Evolutionary conservation across 176 grass and related monocot genomes (phyloP).

Genomic region (Alopecurus myosuroides): DNA sequence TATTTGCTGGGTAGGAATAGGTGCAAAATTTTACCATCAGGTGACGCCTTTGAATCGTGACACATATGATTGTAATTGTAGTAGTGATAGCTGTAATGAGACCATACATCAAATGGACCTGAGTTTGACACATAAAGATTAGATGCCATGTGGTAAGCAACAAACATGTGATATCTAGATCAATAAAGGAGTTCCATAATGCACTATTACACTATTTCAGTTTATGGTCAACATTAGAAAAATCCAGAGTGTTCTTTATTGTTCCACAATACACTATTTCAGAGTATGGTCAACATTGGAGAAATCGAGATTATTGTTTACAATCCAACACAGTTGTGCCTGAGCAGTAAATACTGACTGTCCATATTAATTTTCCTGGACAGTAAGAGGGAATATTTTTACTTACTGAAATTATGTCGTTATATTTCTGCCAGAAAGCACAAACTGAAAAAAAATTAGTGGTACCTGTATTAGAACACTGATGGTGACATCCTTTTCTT

Average conservation of each 20-base stretch:
- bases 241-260: background rate
- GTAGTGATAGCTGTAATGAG: slow-evolving; percentile 74
- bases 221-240: background rate
- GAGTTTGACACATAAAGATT: slow-evolving; percentile 24
- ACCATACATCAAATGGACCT: slow-evolving; percentile 88
- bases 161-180: background rate
- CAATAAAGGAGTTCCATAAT: background rate
- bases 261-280: slow-evolving; percentile 1
- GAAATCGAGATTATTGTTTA: background rate
- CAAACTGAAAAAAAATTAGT: no score
- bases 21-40: slow-evolving; percentile 62
- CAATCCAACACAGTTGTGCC: slow-evolving; percentile 8
- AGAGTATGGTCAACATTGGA: background rate
- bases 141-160: slow-evolving; percentile 9
- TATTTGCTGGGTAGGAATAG: background rate
- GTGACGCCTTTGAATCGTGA: slow-evolving; percentile 91
- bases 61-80: slow-evolving; percentile 65
- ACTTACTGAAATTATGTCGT: background rate
- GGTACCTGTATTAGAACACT: slow-evolving; percentile 64
- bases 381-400: background rate
- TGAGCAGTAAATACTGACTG: background rate
- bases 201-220: background rate
- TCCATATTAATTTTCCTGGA: background rate
- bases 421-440: background rate
- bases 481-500: slow-evolving; percentile 28